A percentile compares a stretch with the other conserved stretches of the same genome.
Evolutionary conservation across 352 stramenopile species (phyloP).

Genomic region (Thalassiosira ordinaria): DNA sequence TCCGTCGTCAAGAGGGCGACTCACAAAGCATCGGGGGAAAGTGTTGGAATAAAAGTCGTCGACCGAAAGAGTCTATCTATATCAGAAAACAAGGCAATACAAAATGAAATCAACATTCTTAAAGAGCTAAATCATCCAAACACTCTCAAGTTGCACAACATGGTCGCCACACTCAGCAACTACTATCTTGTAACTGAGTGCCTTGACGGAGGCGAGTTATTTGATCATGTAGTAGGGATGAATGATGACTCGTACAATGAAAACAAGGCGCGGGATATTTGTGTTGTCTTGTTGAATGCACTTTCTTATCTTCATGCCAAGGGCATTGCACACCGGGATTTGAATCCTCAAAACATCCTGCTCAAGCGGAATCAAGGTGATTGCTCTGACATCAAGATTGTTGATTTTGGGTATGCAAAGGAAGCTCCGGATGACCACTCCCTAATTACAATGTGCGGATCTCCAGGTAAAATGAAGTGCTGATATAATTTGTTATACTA

Average conservation of each 20-base stretch:
- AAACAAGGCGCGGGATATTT: conserved; percentile 91
- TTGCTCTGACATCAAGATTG: conserved; percentile 89
- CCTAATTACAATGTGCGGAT: conserved; percentile 77
- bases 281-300: conserved; percentile 83
- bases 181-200: neutral
- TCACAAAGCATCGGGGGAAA: conserved; percentile 46
- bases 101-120: neutral
- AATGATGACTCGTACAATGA: conserved; percentile 91
- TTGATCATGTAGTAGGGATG: neutral
- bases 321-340: conserved; percentile 73
- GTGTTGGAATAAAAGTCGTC: conserved; percentile 72
- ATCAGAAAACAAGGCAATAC: too few species aligned
- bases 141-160: neutral
- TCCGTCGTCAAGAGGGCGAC: conserved; percentile 62
- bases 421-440: conserved; percentile 52
- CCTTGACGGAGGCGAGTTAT: neutral
- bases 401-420: conserved; percentile 90
- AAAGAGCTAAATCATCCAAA: neutral
- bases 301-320: conserved; percentile 77
- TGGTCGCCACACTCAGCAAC: neutral
- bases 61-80: conserved; percentile 56
- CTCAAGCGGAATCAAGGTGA: conserved; percentile 86
- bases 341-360: conserved; percentile 90
- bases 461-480: conserved; percentile 87
- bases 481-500: too few species aligned